Conservation (phyloP, 768 basidiomycete species). For the Collybiopsis confluens region DNA sequence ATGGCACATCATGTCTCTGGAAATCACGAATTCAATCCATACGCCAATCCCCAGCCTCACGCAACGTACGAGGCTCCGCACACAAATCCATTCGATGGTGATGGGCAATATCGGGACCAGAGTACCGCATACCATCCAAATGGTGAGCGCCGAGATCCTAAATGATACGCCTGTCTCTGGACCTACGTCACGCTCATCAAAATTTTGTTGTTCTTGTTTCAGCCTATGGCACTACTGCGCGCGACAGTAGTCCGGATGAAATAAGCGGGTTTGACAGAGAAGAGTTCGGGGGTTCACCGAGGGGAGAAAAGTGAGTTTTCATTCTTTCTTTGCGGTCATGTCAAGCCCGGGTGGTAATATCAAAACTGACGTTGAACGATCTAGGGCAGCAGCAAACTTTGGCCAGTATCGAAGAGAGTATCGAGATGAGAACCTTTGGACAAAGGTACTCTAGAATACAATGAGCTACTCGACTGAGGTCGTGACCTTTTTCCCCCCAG, state of each 20-base stretch:
- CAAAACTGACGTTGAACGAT: constrained; percentile 10
- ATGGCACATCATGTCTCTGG: constrained; percentile 52
- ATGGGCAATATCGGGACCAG: constrained; percentile 27
- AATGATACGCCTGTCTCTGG: not conserved
- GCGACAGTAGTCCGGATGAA: constrained; percentile 13
- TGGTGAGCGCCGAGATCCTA: not conserved
- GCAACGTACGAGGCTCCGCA: constrained; percentile 42
- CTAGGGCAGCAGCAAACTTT: constrained; percentile 39
- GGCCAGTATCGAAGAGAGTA: constrained; percentile 51
- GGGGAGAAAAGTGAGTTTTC: constrained; percentile 23
- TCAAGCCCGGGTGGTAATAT: too few species aligned
- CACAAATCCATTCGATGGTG: constrained; percentile 30
- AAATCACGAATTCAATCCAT: constrained; percentile 39
- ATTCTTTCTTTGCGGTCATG: too few species aligned
- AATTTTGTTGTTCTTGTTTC: not conserved
- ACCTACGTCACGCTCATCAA: not conserved
- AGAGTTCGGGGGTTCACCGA: constrained; percentile 31
- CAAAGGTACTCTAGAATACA: constrained; percentile 37
- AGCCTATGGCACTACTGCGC: not conserved
- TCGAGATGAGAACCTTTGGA: constrained; percentile 62
- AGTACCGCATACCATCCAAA: constrained; percentile 23
- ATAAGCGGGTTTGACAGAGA: constrained; percentile 36
- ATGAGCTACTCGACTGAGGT: not conserved
- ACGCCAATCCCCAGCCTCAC: constrained; percentile 38
- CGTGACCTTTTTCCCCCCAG: constrained; percentile 24